Percentiles rank a stretch among this genome's conserved stretches.
Conservation (phyloP, 306 rosid species). For the Casuarina glauca region DNA sequence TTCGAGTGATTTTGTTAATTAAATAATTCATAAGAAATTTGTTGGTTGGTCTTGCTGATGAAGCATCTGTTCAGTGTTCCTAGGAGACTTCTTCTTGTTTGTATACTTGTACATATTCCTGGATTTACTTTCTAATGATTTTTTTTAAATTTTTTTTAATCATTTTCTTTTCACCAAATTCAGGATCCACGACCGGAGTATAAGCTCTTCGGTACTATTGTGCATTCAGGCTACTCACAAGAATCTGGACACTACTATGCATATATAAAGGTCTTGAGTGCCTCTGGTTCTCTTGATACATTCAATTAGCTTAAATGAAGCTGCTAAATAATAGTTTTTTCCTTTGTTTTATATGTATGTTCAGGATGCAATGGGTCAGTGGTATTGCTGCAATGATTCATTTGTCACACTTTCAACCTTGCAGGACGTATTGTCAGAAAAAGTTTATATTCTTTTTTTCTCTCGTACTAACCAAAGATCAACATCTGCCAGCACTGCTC, state of each 20-base stretch:
- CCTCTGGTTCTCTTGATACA: background rate
- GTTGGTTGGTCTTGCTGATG: background rate
- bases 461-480: conserved; percentile 83
- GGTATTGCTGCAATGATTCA: conserved; percentile 97
- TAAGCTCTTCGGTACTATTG: conserved; percentile 95
- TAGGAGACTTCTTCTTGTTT: background rate
- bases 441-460: conserved; percentile 91
- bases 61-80: background rate
- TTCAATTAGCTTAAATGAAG: background rate
- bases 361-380: conserved; percentile 87
- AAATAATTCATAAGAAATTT: background rate
- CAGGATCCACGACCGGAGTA: conserved; percentile 95
- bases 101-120: background rate
- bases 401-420: conserved; percentile 71
- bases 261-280: conserved; percentile 72
- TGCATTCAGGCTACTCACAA: conserved; percentile 94
- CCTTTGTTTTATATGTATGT: conserved; percentile 28
- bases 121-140: background rate
- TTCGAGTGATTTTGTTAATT: background rate
- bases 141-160: background rate
- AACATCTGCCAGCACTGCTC: conserved; percentile 41
- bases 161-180: conserved; percentile 15
- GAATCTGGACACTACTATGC: conserved; percentile 99
- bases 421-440: conserved; percentile 89
- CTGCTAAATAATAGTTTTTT: background rate